phyloP scores from a whole-genome alignment of 164 flowering plant genomes.

The Chimonanthus salicifolius region DNA sequence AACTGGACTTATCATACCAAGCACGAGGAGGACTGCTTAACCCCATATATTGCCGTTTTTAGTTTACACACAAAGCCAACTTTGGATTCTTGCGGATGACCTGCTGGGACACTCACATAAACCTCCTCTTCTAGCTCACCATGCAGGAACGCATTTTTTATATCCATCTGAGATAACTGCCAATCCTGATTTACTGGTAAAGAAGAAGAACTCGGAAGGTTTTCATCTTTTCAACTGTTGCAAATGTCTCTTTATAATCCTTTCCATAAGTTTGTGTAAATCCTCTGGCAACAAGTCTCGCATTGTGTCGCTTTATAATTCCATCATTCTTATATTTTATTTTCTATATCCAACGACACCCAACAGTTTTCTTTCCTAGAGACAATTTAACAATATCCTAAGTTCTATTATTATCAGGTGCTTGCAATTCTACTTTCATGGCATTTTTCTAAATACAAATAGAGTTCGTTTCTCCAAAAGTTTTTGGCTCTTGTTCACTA shows the following conservation, averaged over 20 bases:
- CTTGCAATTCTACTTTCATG: slow-evolving; percentile 15
- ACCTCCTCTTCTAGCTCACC: slow-evolving; percentile 2
- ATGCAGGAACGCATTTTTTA: slow-evolving; percentile 6
- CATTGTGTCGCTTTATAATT: slow-evolving; percentile 1
- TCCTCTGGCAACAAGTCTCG: slow-evolving; percentile 2
- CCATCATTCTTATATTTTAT: slow-evolving; percentile 3
- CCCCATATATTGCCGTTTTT: neutral
- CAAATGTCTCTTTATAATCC: slow-evolving; percentile 3
- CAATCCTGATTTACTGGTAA: neutral
- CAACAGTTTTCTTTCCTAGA: neutral
- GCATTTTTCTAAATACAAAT: slow-evolving; percentile 4
- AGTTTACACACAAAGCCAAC: neutral
- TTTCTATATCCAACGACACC: neutral
- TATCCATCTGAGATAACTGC: neutral
- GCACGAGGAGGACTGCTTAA: too few species aligned
- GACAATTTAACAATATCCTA: neutral
- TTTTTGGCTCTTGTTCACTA: neutral
- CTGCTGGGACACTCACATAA: slow-evolving; percentile 1
- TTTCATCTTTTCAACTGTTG: neutral
- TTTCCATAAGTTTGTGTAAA: neutral
- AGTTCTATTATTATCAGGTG: slow-evolving; percentile 4
- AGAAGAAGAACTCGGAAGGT: neutral
- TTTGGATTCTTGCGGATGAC: neutral
- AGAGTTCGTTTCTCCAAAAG: neutral
- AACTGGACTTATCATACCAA: too few species aligned